phyloP scores from a whole-genome alignment of 2,329 filamentous ascomycete genomes.

The Cladobotryum protrusum region DNA sequence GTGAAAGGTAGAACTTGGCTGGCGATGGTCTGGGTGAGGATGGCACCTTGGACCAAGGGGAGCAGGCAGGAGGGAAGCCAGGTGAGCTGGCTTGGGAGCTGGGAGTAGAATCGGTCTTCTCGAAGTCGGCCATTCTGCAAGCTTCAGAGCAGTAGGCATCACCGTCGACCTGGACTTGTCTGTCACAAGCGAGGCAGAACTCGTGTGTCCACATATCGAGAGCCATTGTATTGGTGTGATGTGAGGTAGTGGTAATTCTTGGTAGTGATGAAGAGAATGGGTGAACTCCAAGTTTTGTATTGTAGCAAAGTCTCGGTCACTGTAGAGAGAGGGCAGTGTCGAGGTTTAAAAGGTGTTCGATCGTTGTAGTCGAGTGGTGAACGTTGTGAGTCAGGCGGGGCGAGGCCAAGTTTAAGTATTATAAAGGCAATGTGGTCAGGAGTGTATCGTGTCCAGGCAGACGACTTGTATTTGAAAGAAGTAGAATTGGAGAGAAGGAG shows the following conservation, averaged over 20 bases:
- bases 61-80: constrained; percentile 44
- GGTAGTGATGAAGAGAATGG: constrained; percentile 5
- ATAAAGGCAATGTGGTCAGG: not conserved
- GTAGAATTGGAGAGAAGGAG: constrained; percentile 10
- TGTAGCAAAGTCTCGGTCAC: not conserved
- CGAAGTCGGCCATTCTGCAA: constrained; percentile 81
- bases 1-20: constrained; percentile 60
- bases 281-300: constrained; percentile 7
- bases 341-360: too few relatives aligned
- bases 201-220: constrained; percentile 73
- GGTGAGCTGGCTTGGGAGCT: constrained; percentile 55
- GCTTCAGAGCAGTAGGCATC: constrained; percentile 88
- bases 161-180: constrained; percentile 64
- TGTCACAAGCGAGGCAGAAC: constrained; percentile 91
- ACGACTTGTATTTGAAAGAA: not conserved
- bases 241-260: constrained; percentile 11
- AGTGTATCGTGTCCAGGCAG: not conserved
- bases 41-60: constrained; percentile 37
- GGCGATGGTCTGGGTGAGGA: constrained; percentile 13
- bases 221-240: constrained; percentile 36
- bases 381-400: too few relatives aligned
- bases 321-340: constrained; percentile 1
- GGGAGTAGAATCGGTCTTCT: constrained; percentile 54
- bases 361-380: too few relatives aligned
- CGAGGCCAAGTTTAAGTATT: not conserved